phyloP scores from a whole-genome alignment of 257 asterid genomes.

The Nicotiana knightiana region DNA sequence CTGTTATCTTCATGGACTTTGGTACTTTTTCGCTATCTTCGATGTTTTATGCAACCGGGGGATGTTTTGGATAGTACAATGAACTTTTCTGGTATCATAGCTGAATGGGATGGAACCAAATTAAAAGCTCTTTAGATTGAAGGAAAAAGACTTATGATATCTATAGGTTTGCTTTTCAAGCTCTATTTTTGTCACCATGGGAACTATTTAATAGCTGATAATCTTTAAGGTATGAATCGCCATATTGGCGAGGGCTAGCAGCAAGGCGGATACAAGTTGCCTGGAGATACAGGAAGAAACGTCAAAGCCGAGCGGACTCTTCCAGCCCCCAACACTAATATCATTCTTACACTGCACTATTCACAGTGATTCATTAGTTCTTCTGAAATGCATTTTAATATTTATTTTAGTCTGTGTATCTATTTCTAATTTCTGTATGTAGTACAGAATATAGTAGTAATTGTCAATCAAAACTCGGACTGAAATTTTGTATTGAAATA shows the following conservation, averaged over 20 bases:
- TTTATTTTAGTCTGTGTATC: not conserved
- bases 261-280: conserved; percentile 73
- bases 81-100: not conserved
- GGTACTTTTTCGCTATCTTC: not conserved
- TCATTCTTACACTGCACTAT: not conserved
- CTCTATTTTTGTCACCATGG: not conserved
- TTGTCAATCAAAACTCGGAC: not conserved
- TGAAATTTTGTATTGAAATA: not conserved
- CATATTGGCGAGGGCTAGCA: conserved; percentile 73
- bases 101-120: not conserved
- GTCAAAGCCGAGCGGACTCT: conserved; percentile 40
- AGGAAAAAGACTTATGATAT: not conserved
- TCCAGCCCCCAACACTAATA: conserved; percentile 24
- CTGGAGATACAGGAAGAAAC: conserved; percentile 74
- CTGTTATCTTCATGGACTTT: not conserved
- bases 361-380: not conserved
- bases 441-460: not conserved
- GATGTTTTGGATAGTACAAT: not conserved
- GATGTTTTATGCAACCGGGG: not conserved
- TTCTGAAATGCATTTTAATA: not conserved
- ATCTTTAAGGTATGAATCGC: conserved; percentile 57
- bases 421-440: not conserved
- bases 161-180: not conserved
- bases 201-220: not conserved
- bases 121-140: not conserved